Evolutionary conservation across 495 filamentous ascomycete genomes (phyloP).

Genomic region (Achaetomiella virescens): DNA sequence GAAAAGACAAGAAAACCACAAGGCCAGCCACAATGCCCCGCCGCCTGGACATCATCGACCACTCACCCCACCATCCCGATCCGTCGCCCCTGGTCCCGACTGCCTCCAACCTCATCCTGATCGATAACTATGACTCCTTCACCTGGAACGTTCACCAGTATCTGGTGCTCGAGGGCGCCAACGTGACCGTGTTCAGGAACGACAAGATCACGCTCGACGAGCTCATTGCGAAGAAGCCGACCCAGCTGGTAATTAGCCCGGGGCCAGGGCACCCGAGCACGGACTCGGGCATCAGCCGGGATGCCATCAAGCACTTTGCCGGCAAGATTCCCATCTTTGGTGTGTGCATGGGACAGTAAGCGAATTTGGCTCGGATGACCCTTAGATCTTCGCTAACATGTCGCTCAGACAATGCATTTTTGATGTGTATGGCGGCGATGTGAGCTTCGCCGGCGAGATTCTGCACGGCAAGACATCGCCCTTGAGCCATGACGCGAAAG

Average conservation of each 20-base stretch:
- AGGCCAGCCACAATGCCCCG: conserved; percentile 34
- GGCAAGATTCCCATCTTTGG: conserved; percentile 96
- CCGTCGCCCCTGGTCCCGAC: conserved; percentile 59
- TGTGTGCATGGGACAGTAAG: conserved; percentile 94
- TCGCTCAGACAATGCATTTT: conserved; percentile 78
- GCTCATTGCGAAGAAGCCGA: conserved; percentile 73
- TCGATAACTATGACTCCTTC: conserved; percentile 99
- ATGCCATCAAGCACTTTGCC: conserved; percentile 85
- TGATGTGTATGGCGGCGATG: conserved; percentile 81
- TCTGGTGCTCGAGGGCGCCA: conserved; percentile 86
- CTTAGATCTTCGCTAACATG: background rate
- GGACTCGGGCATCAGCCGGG: conserved; percentile 87
- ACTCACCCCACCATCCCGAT: conserved; percentile 77
- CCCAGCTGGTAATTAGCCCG: conserved; percentile 90
- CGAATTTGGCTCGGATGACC: conserved; percentile 11
- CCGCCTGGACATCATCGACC: conserved; percentile 60
- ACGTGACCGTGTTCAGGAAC: conserved; percentile 82
- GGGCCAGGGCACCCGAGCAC: conserved; percentile 86
- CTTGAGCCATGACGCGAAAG: conserved; percentile 79
- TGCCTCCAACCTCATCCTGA: conserved; percentile 86
- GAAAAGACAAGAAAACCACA: background rate
- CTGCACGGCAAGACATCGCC: conserved; percentile 94
- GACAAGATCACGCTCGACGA: conserved; percentile 83
- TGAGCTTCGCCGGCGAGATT: conserved; percentile 92
- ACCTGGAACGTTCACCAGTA: conserved; percentile 99